These are phyloP conservation scores for Marasmius sp. DNA, from an alignment of 1,284 basidiomycete genomes.

Conservation along the genomic window DNA sequence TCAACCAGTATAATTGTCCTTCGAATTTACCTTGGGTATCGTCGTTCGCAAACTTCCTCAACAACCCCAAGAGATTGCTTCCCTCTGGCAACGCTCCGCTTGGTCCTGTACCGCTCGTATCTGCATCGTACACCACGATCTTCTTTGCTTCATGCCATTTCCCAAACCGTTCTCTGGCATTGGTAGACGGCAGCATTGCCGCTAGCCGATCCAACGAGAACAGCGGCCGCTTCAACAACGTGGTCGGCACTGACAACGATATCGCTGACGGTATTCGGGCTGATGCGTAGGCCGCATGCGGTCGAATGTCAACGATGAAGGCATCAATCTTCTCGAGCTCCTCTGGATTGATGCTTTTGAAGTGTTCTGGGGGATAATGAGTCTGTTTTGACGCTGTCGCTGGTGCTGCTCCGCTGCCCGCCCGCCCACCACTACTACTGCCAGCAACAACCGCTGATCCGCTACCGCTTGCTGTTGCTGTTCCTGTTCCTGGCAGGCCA, in stretches of 20 bases:
- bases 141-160: constrained; percentile 53
- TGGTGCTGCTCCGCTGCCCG: background rate
- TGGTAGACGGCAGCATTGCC: constrained; percentile 68
- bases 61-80: constrained; percentile 75
- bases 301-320: constrained; percentile 83
- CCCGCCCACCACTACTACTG: background rate
- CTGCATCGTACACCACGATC: constrained; percentile 84
- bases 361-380: constrained; percentile 3
- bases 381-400: background rate
- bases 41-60: constrained; percentile 77
- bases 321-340: constrained; percentile 14
- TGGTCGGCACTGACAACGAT: constrained; percentile 91
- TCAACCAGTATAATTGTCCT: constrained; percentile 72
- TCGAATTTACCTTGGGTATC: constrained; percentile 47
- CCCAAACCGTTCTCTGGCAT: constrained; percentile 60
- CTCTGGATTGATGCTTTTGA: constrained; percentile 3
- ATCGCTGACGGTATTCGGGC: constrained; percentile 75
- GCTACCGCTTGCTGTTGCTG: background rate
- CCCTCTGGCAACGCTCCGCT: constrained; percentile 50
- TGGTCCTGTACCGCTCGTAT: constrained; percentile 40
- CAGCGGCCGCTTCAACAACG: constrained; percentile 85
- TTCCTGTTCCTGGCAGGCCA: background rate
- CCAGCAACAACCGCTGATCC: background rate
- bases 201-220: constrained; percentile 76
- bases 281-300: constrained; percentile 69